Percentiles rank a stretch among this genome's conserved stretches.
phyloP scores from a whole-genome alignment of 2,329 filamentous ascomycete species.

The Aspergillus calidoustus region DNA sequence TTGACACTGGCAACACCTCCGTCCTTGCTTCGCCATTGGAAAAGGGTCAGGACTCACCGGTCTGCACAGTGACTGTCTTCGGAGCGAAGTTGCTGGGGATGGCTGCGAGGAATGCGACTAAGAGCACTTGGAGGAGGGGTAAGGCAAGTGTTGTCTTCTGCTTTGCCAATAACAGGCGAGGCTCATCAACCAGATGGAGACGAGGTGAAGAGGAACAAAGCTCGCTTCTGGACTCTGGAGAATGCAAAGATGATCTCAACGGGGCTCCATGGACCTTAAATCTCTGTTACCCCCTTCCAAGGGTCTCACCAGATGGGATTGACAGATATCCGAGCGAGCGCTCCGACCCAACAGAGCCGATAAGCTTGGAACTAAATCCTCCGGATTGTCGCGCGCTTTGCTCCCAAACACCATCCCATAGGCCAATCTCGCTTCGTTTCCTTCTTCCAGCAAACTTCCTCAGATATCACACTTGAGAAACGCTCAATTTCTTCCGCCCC shows the following conservation, averaged over 20 bases:
- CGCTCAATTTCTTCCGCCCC: conserved; percentile 9
- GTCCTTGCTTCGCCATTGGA: not conserved
- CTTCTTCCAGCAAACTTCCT: not conserved
- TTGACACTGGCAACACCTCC: not conserved
- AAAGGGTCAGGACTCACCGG: conserved; percentile 6
- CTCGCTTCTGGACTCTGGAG: conserved; percentile 1
- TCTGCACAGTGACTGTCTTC: not conserved
- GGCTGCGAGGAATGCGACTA: not conserved
- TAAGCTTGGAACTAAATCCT: conserved; percentile 14
- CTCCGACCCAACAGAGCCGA: conserved; percentile 4
- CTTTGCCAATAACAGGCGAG: conserved; percentile 7
- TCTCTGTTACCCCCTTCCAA: not conserved
- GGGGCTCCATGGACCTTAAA: not conserved
- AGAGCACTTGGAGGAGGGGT: not conserved
- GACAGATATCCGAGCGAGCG: not conserved
- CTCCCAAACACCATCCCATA: conserved; percentile 16
- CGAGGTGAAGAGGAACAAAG: conserved; percentile 4
- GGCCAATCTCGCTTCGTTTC: not conserved
- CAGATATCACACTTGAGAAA: conserved; percentile 4
- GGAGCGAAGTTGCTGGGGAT: not conserved
- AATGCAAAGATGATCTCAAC: not conserved
- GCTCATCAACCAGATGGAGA: conserved; percentile 5
- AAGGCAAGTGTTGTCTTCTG: conserved; percentile 3
- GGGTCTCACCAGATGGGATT: not conserved
- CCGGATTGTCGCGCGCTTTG: conserved; percentile 29